Evolutionary conservation across 1,139 yeast species (phyloP).

Genomic region (Blastobotrys indianensis): DNA sequence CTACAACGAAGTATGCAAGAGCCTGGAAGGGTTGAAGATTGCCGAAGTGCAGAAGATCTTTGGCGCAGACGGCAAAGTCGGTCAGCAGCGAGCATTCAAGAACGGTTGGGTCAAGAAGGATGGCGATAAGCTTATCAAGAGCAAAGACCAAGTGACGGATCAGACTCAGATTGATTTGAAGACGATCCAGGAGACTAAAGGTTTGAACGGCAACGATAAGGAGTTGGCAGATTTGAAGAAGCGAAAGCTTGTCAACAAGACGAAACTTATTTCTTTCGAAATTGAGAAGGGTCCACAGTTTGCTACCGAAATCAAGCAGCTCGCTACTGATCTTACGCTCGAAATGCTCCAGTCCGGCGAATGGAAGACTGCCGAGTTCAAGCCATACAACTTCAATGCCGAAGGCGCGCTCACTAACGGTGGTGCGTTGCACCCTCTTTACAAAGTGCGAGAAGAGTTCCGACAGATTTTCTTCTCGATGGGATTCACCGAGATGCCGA

Average conservation of each 20-base stretch:
- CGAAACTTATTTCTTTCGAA: slow-evolving; percentile 69
- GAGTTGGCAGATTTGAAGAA: slow-evolving; percentile 82
- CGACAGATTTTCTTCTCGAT: slow-evolving; percentile 94
- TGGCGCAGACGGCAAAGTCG: slow-evolving; percentile 81
- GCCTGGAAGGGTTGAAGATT: slow-evolving; percentile 75
- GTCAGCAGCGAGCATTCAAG: slow-evolving; percentile 98
- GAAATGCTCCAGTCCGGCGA: slow-evolving; percentile 76
- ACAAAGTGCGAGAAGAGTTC: slow-evolving; percentile 94
- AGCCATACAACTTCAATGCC: slow-evolving; percentile 92
- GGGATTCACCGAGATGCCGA: slow-evolving; percentile 99
- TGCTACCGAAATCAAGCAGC: slow-evolving; percentile 67
- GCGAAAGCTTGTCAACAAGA: slow-evolving; percentile 74
- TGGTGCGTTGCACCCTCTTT: slow-evolving; percentile 95
- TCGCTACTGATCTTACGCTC: slow-evolving; percentile 89
- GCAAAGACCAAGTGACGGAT: slow-evolving; percentile 52
- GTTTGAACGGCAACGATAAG: slow-evolving; percentile 50
- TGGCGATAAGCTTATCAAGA: slow-evolving; percentile 68
- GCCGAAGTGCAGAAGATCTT: slow-evolving; percentile 70
- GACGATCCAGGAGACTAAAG: slow-evolving; percentile 53
- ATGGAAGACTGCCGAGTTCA: slow-evolving; percentile 82
- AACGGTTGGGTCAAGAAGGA: slow-evolving; percentile 93
- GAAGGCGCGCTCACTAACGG: slow-evolving; percentile 83
- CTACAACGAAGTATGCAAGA: slow-evolving; percentile 65
- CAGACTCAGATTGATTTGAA: slow-evolving; percentile 59
- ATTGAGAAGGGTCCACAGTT: slow-evolving; percentile 80